phyloP scores from a whole-genome alignment of 2,329 filamentous ascomycete species.

The Coleophoma crateriformis region DNA sequence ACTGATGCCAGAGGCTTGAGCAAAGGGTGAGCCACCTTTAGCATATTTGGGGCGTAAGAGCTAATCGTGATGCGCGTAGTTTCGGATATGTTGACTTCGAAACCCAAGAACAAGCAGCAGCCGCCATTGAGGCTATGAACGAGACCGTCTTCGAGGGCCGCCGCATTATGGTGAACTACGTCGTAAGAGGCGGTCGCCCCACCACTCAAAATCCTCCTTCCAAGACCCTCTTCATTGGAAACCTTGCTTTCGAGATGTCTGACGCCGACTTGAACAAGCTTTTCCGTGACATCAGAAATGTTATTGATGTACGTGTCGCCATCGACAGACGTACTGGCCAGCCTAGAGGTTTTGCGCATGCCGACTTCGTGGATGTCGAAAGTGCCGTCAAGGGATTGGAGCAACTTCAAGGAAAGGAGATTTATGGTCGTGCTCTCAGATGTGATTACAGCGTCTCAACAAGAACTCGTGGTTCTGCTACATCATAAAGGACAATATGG shows the following conservation, averaged over 20 bases:
- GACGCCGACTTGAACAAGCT: constrained; percentile 76
- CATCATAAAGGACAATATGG: too few relatives aligned
- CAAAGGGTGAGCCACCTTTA: constrained; percentile 52
- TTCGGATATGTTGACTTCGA: constrained; percentile 64
- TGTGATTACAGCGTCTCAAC: constrained; percentile 49
- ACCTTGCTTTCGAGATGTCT: constrained; percentile 80
- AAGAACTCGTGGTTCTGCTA: not conserved
- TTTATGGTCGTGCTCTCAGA: constrained; percentile 62
- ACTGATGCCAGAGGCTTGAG: constrained; percentile 58
- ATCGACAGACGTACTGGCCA: constrained; percentile 77
- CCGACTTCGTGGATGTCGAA: constrained; percentile 66
- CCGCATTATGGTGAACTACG: constrained; percentile 55
- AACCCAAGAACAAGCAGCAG: constrained; percentile 42
- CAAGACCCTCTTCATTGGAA: constrained; percentile 74
- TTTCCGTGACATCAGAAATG: constrained; percentile 64
- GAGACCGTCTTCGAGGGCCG: constrained; percentile 59
- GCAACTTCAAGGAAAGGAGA: constrained; percentile 45
- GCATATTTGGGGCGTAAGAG: not conserved
- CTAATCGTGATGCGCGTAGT: constrained; percentile 30
- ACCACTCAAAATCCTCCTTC: constrained; percentile 39
- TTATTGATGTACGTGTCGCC: constrained; percentile 73
- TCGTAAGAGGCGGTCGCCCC: constrained; percentile 18
- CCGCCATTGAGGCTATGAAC: constrained; percentile 53
- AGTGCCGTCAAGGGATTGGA: constrained; percentile 58
- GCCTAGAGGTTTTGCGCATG: constrained; percentile 79